These are phyloP conservation scores for Phytophthora boehmeriae DNA, from an alignment of 352 stramenopile genomes.

Conservation along the genomic window DNA sequence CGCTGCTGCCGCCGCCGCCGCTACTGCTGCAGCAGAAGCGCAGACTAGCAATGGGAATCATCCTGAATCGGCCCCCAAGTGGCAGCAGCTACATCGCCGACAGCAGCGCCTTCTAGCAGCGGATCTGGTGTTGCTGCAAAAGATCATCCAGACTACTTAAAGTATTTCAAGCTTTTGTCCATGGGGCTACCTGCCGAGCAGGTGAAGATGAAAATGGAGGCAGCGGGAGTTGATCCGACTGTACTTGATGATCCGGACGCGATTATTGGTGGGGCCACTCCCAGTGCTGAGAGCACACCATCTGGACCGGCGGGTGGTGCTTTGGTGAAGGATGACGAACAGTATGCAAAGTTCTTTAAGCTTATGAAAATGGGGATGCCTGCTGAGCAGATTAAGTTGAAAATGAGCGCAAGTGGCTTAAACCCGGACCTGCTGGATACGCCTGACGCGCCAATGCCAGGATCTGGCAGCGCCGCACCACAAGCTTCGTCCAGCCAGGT, in stretches of 20 bases:
- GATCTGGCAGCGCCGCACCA: slow-evolving; percentile 31
- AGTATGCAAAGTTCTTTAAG: slow-evolving; percentile 96
- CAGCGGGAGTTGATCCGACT: slow-evolving; percentile 64
- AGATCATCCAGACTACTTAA: slow-evolving; percentile 76
- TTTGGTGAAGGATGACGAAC: slow-evolving; percentile 76
- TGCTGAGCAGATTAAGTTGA: slow-evolving; percentile 93
- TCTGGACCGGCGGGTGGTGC: slow-evolving; percentile 15
- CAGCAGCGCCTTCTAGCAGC: slow-evolving; percentile 17
- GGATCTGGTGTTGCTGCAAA: slow-evolving; percentile 54
- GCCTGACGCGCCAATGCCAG: slow-evolving; percentile 81
- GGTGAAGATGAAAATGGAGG: slow-evolving; percentile 89
- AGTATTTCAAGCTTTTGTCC: slow-evolving; percentile 85
- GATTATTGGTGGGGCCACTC: slow-evolving; percentile 53
- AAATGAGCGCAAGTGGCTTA: slow-evolving; percentile 93
- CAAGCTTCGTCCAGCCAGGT: slow-evolving; percentile 7
- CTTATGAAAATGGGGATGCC: slow-evolving; percentile 96
- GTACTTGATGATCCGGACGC: slow-evolving; percentile 75
- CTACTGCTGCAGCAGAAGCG: slow-evolving; percentile 14
- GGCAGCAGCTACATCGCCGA: slow-evolving; percentile 21
- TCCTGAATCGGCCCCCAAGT: slow-evolving; percentile 10
- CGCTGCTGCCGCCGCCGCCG: slow-evolving; percentile 25
- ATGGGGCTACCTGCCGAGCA: slow-evolving; percentile 85
- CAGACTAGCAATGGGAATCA: slow-evolving; percentile 13
- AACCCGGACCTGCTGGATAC: slow-evolving; percentile 92
- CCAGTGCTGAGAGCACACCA: slow-evolving; percentile 2